Evolutionary conservation across 2,329 filamentous ascomycete genomes (phyloP).

Genomic region (Chalaropsis thielavioides): DNA sequence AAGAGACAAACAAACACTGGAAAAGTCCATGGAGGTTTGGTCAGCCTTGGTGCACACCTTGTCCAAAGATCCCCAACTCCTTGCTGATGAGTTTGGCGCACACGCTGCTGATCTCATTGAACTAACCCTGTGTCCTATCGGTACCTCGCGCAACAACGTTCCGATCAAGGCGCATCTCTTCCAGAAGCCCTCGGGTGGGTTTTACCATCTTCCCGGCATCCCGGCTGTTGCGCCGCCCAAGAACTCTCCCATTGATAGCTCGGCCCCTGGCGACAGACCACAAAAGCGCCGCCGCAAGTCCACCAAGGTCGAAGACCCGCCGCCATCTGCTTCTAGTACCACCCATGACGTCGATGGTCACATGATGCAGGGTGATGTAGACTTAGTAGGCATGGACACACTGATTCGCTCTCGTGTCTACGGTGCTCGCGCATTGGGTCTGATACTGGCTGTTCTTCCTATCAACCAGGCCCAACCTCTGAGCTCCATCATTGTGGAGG

Average conservation of each 20-base stretch:
- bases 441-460: slow-evolving; percentile 68
- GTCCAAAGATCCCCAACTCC: slow-evolving; percentile 45
- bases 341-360: slow-evolving; percentile 93
- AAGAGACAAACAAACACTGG: slow-evolving; percentile 68
- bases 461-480: slow-evolving; percentile 43
- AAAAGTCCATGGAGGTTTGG: slow-evolving; percentile 79
- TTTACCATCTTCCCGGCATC: slow-evolving; percentile 43
- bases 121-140: slow-evolving; percentile 78
- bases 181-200: slow-evolving; percentile 81
- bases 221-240: not conserved
- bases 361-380: slow-evolving; percentile 94
- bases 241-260: slow-evolving; percentile 29
- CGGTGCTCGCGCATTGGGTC: slow-evolving; percentile 72
- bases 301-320: slow-evolving; percentile 61
- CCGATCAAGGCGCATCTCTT: slow-evolving; percentile 84
- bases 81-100: slow-evolving; percentile 56
- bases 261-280: slow-evolving; percentile 45
- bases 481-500: slow-evolving; percentile 41
- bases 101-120: slow-evolving; percentile 73
- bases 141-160: slow-evolving; percentile 77
- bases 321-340: slow-evolving; percentile 37
- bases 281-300: slow-evolving; percentile 70
- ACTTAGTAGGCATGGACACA: slow-evolving; percentile 78
- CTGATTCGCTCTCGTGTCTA: slow-evolving; percentile 82
- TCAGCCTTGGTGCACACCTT: slow-evolving; percentile 58